These are phyloP conservation scores for Podospora pseudopauciseta DNA, from an alignment of 495 filamentous ascomycete genomes.

Conservation along the genomic window DNA sequence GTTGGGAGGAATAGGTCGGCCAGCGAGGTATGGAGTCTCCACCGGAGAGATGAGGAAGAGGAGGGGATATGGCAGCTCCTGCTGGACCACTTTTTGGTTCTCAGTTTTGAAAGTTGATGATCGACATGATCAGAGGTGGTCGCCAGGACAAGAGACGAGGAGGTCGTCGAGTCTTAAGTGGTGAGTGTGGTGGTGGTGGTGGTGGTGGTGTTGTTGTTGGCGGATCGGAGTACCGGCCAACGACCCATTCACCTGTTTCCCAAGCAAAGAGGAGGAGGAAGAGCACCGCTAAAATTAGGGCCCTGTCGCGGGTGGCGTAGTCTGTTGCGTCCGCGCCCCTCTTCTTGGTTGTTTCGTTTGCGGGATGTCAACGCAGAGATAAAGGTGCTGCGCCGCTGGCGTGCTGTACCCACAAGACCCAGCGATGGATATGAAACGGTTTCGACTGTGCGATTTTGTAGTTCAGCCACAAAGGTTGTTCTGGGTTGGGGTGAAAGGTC, in stretches of 20 bases:
- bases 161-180: not conserved
- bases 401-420: not conserved
- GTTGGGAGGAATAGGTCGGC: not conserved
- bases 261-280: not conserved
- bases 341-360: not conserved
- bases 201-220: not conserved
- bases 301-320: not conserved
- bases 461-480: not conserved
- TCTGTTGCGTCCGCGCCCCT: not conserved
- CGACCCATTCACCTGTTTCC: not conserved
- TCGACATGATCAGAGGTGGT: not conserved
- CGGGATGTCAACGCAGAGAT: not conserved
- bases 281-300: not conserved
- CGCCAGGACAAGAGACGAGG: not conserved
- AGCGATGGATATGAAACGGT: not conserved
- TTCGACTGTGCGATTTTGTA: not conserved
- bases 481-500: not conserved
- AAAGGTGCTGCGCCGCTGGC: not conserved
- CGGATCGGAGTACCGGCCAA: not conserved
- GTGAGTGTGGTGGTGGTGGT: not conserved
- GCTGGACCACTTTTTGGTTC: slow-evolving; percentile 10
- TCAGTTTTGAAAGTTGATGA: not conserved
- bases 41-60: not conserved
- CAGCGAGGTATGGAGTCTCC: slow-evolving; percentile 8
- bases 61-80: slow-evolving; percentile 9